phyloP scores from a whole-genome alignment of 2,329 filamentous ascomycete species.

The Nemania sp. region DNA sequence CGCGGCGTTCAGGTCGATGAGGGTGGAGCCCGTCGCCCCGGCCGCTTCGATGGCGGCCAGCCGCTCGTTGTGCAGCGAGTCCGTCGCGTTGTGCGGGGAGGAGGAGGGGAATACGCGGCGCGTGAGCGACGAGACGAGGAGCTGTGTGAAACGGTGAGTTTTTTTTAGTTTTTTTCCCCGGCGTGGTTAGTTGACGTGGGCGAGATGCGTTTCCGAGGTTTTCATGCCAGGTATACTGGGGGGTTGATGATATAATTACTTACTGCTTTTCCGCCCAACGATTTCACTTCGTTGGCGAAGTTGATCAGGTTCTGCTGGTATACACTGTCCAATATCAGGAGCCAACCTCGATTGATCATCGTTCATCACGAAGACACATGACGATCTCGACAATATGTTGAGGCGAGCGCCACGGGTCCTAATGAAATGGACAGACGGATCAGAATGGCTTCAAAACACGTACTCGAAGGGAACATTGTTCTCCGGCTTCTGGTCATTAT shows the following conservation, averaged over 20 bases:
- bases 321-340: neutral
- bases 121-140: conserved; percentile 61
- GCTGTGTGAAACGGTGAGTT: conserved; percentile 5
- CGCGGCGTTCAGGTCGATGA: conserved; percentile 56
- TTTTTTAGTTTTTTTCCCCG: no score
- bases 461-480: conserved; percentile 54
- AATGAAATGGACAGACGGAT: neutral
- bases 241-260: neutral
- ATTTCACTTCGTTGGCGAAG: conserved; percentile 50
- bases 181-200: neutral
- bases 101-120: conserved; percentile 48
- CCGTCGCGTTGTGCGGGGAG: conserved; percentile 44
- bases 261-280: conserved; percentile 51
- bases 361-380: no score
- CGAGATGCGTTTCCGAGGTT: no score
- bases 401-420: neutral
- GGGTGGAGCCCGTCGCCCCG: conserved; percentile 41
- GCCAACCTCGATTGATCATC: neutral
- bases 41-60: conserved; percentile 54
- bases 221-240: no score
- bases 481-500: conserved; percentile 63
- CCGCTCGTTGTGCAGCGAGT: conserved; percentile 53
- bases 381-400: no score
- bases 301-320: conserved; percentile 36
- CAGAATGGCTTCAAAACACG: neutral